phyloP scores from a whole-genome alignment of 495 filamentous ascomycete species.

The Hypoxylon perforatum region DNA sequence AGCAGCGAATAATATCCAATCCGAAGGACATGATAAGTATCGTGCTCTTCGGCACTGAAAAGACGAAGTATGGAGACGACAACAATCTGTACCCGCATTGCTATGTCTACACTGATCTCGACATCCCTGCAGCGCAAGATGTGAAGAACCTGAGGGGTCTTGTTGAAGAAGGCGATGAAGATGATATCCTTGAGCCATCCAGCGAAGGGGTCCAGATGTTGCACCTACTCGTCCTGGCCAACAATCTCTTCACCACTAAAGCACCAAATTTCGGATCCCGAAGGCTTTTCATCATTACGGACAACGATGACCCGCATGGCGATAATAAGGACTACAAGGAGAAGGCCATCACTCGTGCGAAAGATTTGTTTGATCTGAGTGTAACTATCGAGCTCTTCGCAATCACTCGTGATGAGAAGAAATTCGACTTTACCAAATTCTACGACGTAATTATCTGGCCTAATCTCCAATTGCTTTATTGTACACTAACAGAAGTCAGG shows the following conservation, averaged over 20 bases:
- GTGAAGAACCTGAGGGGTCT: conserved; percentile 81
- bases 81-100: conserved; percentile 84
- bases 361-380: conserved; percentile 94
- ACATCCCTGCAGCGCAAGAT: conserved; percentile 85
- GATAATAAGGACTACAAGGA: conserved; percentile 75
- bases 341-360: conserved; percentile 84
- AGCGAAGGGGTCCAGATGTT: conserved; percentile 81
- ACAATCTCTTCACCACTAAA: conserved; percentile 95
- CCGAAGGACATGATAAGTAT: conserved; percentile 98
- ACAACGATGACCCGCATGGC: conserved; percentile 88
- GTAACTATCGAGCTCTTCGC: conserved; percentile 95
- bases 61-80: conserved; percentile 83
- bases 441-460: conserved; percentile 75
- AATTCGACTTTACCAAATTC: conserved; percentile 87
- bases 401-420: conserved; percentile 76
- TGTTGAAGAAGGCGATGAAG: conserved; percentile 77
- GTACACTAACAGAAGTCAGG: conserved; percentile 58
- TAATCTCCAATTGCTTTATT: conserved; percentile 10
- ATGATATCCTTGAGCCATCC: conserved; percentile 75
- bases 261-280: conserved; percentile 94
- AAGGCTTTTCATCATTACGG: conserved; percentile 93
- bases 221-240: conserved; percentile 92
- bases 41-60: conserved; percentile 89
- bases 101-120: conserved; percentile 90
- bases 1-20: conserved; percentile 96